These are phyloP conservation scores for Ramaria sp. DNA, from an alignment of 768 basidiomycete genomes.

Conservation along the genomic window DNA sequence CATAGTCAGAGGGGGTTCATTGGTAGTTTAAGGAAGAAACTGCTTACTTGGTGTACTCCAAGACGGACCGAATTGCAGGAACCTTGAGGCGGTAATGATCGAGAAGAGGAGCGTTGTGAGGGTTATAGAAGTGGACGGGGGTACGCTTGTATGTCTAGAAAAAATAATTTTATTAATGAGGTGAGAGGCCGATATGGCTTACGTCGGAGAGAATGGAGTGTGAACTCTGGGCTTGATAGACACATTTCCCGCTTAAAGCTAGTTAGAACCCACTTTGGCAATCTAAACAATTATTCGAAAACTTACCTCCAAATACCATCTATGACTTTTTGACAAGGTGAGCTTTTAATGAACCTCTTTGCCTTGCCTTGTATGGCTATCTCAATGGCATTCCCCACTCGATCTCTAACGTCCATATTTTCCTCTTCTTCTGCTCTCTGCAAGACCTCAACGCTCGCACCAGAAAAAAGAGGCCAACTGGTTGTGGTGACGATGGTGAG, in stretches of 20 bases:
- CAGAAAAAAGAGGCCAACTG: conserved; percentile 71
- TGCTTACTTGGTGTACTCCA: conserved; percentile 78
- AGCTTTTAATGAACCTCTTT: conserved; percentile 82
- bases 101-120: conserved; percentile 84
- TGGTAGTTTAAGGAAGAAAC: neutral
- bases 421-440: conserved; percentile 48
- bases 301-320: conserved; percentile 69
- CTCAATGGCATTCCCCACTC: conserved; percentile 88
- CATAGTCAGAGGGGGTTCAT: neutral
- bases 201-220: conserved; percentile 89
- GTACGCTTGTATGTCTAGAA: conserved; percentile 85
- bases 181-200: conserved; percentile 18
- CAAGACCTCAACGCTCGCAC: conserved; percentile 52
- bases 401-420: conserved; percentile 53
- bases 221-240: conserved; percentile 80
- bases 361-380: conserved; percentile 82
- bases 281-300: neutral
- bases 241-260: conserved; percentile 66
- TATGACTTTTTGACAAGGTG: conserved; percentile 85
- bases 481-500: conserved; percentile 66
- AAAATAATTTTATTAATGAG: neutral
- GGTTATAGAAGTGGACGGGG: conserved; percentile 90
- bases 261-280: conserved; percentile 13
- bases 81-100: conserved; percentile 96
- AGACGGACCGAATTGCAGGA: conserved; percentile 78